These are phyloP conservation scores for Coemansia sp. DNA, from an alignment of 192 early-diverging fungal genomes.

Conservation along the genomic window DNA sequence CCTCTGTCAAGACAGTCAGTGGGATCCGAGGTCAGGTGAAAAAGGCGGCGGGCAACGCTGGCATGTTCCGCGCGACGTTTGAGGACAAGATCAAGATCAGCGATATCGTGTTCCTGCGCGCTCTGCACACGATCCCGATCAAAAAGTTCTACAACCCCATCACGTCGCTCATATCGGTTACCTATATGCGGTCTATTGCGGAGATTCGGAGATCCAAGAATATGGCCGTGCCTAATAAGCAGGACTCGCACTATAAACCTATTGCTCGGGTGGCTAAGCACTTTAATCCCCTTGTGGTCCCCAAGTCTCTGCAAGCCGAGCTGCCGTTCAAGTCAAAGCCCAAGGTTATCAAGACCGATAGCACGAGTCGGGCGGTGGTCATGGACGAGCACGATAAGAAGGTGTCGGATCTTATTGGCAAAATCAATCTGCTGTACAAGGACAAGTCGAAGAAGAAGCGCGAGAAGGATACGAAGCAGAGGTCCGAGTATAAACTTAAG, in stretches of 20 bases:
- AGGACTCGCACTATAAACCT: slow-evolving; percentile 89
- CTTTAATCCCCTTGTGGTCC: slow-evolving; percentile 82
- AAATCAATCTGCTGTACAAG: slow-evolving; percentile 66
- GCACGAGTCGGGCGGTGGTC: slow-evolving; percentile 75
- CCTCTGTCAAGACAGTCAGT: slow-evolving; percentile 90
- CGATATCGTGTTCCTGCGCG: slow-evolving; percentile 96
- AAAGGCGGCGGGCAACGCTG: slow-evolving; percentile 85
- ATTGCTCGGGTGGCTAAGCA: slow-evolving; percentile 73
- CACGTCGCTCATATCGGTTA: slow-evolving; percentile 87
- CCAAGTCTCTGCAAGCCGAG: slow-evolving; percentile 76
- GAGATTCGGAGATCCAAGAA: slow-evolving; percentile 75
- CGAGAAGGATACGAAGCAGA: slow-evolving; percentile 61
- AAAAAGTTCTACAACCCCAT: slow-evolving; percentile 98
- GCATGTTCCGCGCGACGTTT: slow-evolving; percentile 95
- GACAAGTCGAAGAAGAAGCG: slow-evolving; percentile 77
- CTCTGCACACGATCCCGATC: slow-evolving; percentile 96
- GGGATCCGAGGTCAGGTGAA: slow-evolving; percentile 99
- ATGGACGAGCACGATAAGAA: slow-evolving; percentile 90
- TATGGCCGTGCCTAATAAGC: slow-evolving; percentile 68
- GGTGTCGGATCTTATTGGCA: slow-evolving; percentile 79
- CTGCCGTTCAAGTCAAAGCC: slow-evolving; percentile 91
- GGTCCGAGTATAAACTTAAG: slow-evolving; percentile 58
- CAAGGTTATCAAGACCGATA: slow-evolving; percentile 58
- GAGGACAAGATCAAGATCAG: slow-evolving; percentile 97
- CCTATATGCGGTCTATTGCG: slow-evolving; percentile 86